Base-by-base conservation (phyloP, 768 basidiomycete genomes). In the Rhizopogon vinicolor region DNA sequence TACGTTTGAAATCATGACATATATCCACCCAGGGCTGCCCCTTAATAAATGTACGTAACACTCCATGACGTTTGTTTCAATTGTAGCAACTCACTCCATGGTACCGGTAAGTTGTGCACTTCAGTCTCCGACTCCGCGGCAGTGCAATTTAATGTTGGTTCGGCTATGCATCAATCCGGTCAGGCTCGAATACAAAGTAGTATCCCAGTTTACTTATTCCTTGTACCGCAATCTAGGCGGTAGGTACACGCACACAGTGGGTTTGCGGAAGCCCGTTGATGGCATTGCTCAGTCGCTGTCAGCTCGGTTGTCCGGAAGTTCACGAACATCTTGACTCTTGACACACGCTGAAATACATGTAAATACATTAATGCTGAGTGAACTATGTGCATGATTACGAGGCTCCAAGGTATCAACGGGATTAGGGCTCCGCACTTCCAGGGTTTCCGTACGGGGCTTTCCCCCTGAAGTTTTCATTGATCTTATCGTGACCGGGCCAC, bases 111-210 rank as follows among this genome's bases (percentile, higher is more conserved):
- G 14, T 14, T 8, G 19, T 41, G 2, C 22, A 44, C 51, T 46
- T 39, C 13, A 42, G 51, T 31, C 40, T 56, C 63, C 62, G 62
- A 62, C 40, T 56, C 63, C 62, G 62, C 64, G 68, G 62, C 58
- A 52, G 49, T 56, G 19, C 35, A 51, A 53, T 52, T 55, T 8
- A 35, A 37, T 12, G 35, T 13, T 13, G 35, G 7, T 33, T 33
- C 25, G 31, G 35, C 35, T 37, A 37, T 37, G 35, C 35, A 37
- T 37, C 35, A 37, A 37, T 37, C 18, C n/a, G 5, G 16, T 22
- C 31, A 28, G 31, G 52, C 41, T 44, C 25, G 31, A 33, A 33
- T 33, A 33, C 7, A 31, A 33, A 25, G 3, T 25, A 25, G 31
- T 33, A 33, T 10, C 31, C 7, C 31, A 31, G 5, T 31, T 31